Conservation (phyloP, 306 rosid genomes). For the Rubus parviflorus region DNA sequence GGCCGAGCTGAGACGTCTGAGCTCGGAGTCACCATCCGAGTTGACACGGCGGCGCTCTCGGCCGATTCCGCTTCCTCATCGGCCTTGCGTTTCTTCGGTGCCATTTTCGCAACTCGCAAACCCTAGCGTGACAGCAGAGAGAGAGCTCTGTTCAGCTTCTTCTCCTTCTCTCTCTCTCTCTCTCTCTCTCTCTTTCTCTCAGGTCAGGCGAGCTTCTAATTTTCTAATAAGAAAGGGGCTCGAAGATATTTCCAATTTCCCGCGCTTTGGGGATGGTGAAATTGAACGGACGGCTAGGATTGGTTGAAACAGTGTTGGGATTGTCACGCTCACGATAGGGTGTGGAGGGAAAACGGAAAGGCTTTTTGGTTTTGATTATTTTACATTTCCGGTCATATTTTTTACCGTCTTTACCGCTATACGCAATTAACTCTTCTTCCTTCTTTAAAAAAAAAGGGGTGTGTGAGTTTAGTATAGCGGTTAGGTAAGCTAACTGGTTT, state of each 20-base stretch:
- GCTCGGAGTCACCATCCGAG: constrained; percentile 32
- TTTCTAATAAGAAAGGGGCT: not conserved
- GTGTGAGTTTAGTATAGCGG: no score
- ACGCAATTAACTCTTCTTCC: no score
- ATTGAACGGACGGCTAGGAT: not conserved
- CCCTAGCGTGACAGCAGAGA: not conserved
- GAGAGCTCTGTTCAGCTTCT: not conserved
- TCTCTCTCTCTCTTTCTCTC: not conserved
- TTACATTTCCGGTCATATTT: no score
- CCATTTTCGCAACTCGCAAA: constrained; percentile 25
- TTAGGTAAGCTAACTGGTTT: no score
- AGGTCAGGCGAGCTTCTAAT: not conserved
- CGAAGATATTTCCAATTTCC: not conserved
- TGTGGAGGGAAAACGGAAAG: not conserved
- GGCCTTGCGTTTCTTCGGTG: constrained; percentile 39
- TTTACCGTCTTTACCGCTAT: no score
- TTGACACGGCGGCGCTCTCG: constrained; percentile 9
- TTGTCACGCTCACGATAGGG: not conserved
- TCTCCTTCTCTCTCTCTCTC: no score
- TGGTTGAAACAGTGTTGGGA: not conserved
- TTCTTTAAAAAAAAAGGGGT: no score
- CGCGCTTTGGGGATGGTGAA: not conserved
- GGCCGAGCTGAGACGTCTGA: constrained; percentile 11
- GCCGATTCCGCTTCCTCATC: constrained; percentile 13
- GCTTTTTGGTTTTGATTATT: not conserved